Conservation (phyloP, 495 filamentous ascomycete genomes). For the Antarctomyces pellizariae region DNA sequence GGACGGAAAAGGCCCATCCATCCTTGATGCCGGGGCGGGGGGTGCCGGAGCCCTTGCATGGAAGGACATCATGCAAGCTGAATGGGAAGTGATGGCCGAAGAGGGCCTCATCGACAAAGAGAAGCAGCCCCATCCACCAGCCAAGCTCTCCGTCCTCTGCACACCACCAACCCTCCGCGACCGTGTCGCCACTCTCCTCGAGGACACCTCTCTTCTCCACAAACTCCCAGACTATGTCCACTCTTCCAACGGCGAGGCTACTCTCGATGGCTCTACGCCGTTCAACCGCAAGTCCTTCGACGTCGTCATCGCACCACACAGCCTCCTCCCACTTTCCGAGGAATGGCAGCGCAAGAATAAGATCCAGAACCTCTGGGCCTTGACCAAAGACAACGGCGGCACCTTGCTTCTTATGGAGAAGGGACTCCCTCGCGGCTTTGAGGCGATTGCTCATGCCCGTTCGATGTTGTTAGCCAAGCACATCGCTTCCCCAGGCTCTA, state of each 20-base stretch:
- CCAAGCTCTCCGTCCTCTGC: slow-evolving; percentile 27
- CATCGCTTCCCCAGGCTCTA: slow-evolving; percentile 38
- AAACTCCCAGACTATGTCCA: slow-evolving; percentile 83
- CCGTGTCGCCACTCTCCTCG: slow-evolving; percentile 49
- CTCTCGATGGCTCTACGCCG: slow-evolving; percentile 18
- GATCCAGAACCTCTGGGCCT: slow-evolving; percentile 68
- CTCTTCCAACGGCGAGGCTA: slow-evolving; percentile 16
- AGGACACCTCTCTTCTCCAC: slow-evolving; percentile 81
- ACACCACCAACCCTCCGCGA: slow-evolving; percentile 35
- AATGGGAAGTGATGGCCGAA: slow-evolving; percentile 44
- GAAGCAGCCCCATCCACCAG: slow-evolving; percentile 15
- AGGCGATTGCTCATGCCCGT: slow-evolving; percentile 68
- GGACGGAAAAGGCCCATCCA: slow-evolving; percentile 38
- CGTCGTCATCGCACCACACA: slow-evolving; percentile 72
- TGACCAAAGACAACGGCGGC: slow-evolving; percentile 66
- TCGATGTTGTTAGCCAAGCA: slow-evolving; percentile 50
- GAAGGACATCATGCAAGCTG: slow-evolving; percentile 57
- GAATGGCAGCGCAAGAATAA: slow-evolving; percentile 50
- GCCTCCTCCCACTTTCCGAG: slow-evolving; percentile 47
- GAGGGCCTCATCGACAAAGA: slow-evolving; percentile 18
- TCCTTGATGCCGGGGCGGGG: slow-evolving; percentile 68
- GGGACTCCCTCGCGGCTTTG: slow-evolving; percentile 74
- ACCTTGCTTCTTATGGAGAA: slow-evolving; percentile 80
- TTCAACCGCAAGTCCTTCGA: slow-evolving; percentile 59
- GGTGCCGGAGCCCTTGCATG: slow-evolving; percentile 72